These are phyloP conservation scores for Saccharomycopsis fodiens DNA, from an alignment of 805 yeast genomes.

Conservation along the genomic window DNA sequence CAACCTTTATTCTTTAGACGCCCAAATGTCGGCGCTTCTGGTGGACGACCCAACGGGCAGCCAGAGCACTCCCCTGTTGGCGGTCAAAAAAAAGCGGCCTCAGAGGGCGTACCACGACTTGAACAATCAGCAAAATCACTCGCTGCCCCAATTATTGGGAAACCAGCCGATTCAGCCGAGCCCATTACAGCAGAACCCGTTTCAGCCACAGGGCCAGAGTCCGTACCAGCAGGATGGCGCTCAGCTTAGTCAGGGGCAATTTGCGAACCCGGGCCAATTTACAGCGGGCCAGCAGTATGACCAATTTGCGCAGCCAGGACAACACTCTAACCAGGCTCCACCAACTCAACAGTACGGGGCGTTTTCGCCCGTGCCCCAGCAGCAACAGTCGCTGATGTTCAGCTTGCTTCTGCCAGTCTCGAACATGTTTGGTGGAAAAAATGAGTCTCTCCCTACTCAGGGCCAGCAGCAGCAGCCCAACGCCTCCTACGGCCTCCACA, in stretches of 20 bases:
- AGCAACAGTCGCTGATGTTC: neutral
- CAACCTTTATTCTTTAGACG: conserved; percentile 4
- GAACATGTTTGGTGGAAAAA: neutral
- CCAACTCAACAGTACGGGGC: neutral
- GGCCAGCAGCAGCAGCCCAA: too few relatives aligned
- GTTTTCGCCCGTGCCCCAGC: neutral
- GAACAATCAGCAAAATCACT: too few relatives aligned
- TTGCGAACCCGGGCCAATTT: too few relatives aligned
- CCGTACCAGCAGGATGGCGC: too few relatives aligned
- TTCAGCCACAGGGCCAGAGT: too few relatives aligned
- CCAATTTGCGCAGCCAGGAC: too few relatives aligned
- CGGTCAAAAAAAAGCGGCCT: conserved; percentile 13
- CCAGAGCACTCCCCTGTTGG: neutral
- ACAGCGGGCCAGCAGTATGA: too few relatives aligned
- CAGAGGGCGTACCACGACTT: conserved; percentile 17
- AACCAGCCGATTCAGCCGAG: too few relatives aligned
- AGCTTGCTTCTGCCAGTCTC: neutral
- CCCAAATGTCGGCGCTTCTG: conserved; percentile 4
- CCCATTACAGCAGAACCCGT: too few relatives aligned
- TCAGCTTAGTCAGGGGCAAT: too few relatives aligned
- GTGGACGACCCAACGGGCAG: neutral
- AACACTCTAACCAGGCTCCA: neutral
- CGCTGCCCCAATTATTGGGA: too few relatives aligned
- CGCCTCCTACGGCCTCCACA: conserved; percentile 12
- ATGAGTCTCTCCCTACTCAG: conserved; percentile 6